phyloP scores from a whole-genome alignment of 2,329 filamentous ascomycete genomes.

The Aspergillus fijiensis region DNA sequence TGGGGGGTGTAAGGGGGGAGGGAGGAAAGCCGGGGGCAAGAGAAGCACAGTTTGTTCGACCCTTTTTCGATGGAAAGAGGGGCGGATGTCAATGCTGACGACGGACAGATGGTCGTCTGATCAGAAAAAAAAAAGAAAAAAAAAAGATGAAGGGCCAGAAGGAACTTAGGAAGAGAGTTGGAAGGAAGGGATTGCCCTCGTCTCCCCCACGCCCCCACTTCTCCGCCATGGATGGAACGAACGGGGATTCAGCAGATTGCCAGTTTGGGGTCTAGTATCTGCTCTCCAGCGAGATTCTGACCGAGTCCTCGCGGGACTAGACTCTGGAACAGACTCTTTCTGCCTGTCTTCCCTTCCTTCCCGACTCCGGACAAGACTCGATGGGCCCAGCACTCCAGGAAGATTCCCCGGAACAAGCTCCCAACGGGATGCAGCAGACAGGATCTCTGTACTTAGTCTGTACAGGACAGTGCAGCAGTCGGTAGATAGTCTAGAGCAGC shows the following conservation, averaged over 20 bases:
- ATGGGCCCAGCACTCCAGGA: neutral
- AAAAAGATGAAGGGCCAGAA: constrained; percentile 18
- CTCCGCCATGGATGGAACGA: constrained; percentile 24
- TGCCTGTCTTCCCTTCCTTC: neutral
- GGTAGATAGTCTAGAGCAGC: neutral
- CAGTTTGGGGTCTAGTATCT: neutral
- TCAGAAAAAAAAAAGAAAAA: constrained; percentile 27
- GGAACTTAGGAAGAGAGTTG: constrained; percentile 10
- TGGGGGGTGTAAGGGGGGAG: neutral
- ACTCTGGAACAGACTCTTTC: neutral
- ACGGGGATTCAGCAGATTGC: constrained; percentile 12
- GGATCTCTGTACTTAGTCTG: no score
- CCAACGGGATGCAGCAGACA: neutral
- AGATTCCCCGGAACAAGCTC: constrained; percentile 10
- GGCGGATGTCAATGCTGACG: constrained; percentile 17
- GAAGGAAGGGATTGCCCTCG: constrained; percentile 6
- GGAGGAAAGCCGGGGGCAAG: neutral
- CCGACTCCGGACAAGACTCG: neutral
- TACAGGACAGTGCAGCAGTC: neutral
- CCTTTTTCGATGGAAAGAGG: constrained; percentile 17
- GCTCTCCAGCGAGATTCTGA: neutral
- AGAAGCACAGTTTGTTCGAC: neutral
- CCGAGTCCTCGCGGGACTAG: neutral
- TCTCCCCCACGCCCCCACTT: constrained; percentile 29
- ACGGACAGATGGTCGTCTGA: constrained; percentile 23